A percentile compares a stretch with the other conserved stretches of the same genome.
Conservation (phyloP, 2,329 filamentous ascomycete genomes). For the Phialocephala sp. region DNA sequence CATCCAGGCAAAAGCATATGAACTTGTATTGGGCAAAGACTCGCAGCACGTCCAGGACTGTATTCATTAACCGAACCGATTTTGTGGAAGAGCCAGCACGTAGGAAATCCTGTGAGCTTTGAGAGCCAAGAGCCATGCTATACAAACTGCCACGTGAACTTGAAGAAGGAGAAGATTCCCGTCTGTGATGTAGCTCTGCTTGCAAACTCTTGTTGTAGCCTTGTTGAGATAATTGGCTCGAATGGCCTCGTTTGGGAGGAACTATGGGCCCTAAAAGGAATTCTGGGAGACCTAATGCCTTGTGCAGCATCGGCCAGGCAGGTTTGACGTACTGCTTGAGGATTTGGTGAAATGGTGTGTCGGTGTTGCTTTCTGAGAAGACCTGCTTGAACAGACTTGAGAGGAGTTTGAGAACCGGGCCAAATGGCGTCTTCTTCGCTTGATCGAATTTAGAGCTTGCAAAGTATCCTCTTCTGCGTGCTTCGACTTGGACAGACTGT, state of each 20-base stretch:
- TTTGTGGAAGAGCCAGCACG: conserved; percentile 64
- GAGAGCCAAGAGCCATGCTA: conserved; percentile 47
- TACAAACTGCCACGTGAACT: conserved; percentile 37
- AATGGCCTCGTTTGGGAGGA: conserved; percentile 22
- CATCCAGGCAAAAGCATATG: conserved; percentile 87
- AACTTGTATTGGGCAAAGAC: conserved; percentile 84
- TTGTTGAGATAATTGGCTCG: conserved; percentile 29
- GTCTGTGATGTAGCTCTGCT: conserved; percentile 32
- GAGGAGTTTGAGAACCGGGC: conserved; percentile 66
- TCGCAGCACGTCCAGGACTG: conserved; percentile 83
- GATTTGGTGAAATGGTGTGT: conserved; percentile 65
- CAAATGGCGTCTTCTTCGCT: conserved; percentile 64
- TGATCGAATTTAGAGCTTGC: conserved; percentile 71
- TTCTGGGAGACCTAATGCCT: conserved; percentile 67
- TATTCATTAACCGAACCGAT: conserved; percentile 80
- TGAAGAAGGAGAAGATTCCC: conserved; percentile 40
- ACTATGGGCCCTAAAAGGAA: conserved; percentile 62
- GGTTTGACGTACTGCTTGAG: conserved; percentile 67
- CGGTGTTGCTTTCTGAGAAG: conserved; percentile 69
- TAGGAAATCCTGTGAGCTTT: conserved; percentile 65
- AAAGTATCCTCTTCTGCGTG: conserved; percentile 66
- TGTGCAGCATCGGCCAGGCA: conserved; percentile 68
- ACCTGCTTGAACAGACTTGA: conserved; percentile 71
- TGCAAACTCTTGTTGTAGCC: conserved; percentile 41
- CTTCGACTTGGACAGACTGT: conserved; percentile 66